Evolutionary conservation across 768 basidiomycete genomes (phyloP).

Genomic region (Agaricus bisporus): DNA sequence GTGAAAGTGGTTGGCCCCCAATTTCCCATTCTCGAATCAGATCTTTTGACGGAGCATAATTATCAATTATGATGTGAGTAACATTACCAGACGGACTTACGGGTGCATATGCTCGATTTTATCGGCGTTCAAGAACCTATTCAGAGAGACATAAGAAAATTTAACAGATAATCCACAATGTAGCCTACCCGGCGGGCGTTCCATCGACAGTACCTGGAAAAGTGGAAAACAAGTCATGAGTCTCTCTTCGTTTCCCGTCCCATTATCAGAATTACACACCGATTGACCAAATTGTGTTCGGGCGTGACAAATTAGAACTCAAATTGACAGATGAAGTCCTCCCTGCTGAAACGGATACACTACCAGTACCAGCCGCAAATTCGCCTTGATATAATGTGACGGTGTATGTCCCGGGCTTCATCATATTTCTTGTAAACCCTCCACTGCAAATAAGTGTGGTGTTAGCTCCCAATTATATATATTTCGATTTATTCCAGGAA

Average conservation of each 20-base stretch:
- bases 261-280: slow-evolving; percentile 18
- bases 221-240: not conserved
- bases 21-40: slow-evolving; percentile 37
- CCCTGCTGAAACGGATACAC: slow-evolving; percentile 36
- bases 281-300: slow-evolving; percentile 37
- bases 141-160: not conserved
- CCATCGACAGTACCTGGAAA: slow-evolving; percentile 36
- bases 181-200: slow-evolving; percentile 32
- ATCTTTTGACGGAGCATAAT: slow-evolving; percentile 16
- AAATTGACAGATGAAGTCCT: slow-evolving; percentile 28
- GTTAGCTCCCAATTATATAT: too few relatives aligned
- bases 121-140: slow-evolving; percentile 42
- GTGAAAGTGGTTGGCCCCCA: slow-evolving; percentile 45
- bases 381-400: slow-evolving; percentile 41
- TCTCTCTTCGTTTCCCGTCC: not conserved
- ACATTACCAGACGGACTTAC: slow-evolving; percentile 19
- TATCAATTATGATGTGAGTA: not conserved
- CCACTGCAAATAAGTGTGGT: slow-evolving; percentile 20
- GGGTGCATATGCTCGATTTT: slow-evolving; percentile 46
- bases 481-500: not conserved
- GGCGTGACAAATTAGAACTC: slow-evolving; percentile 24
- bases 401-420: slow-evolving; percentile 46
- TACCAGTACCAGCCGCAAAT: slow-evolving; percentile 36
- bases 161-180: not conserved
- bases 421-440: slow-evolving; percentile 34